Evolutionary conservation across 495 filamentous ascomycete genomes (phyloP).

Genomic region (Talaromyces wortmannii): DNA sequence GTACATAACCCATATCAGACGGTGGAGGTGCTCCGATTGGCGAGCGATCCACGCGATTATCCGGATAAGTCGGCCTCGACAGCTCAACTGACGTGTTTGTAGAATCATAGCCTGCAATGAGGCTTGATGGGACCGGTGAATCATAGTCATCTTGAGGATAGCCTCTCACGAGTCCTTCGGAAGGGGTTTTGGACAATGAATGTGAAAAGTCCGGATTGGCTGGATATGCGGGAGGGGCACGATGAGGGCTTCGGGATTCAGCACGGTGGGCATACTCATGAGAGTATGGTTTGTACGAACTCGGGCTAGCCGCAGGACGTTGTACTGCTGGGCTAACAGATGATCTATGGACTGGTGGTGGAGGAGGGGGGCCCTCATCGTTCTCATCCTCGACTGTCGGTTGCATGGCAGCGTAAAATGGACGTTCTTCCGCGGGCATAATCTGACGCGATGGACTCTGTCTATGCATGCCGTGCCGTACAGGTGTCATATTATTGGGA

Average conservation of each 20-base stretch:
- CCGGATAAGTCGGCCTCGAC: slow-evolving; percentile 4
- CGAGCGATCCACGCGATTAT: slow-evolving; percentile 10
- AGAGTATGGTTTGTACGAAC: slow-evolving; percentile 28
- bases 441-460: slow-evolving; percentile 12
- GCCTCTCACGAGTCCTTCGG: slow-evolving; percentile 10
- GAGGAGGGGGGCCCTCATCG: slow-evolving; percentile 44
- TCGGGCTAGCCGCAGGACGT: slow-evolving; percentile 18
- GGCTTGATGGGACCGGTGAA: slow-evolving; percentile 53
- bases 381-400: slow-evolving; percentile 64
- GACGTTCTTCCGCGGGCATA: slow-evolving; percentile 19
- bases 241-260: not conserved
- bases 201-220: slow-evolving; percentile 52
- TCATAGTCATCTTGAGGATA: slow-evolving; percentile 19
- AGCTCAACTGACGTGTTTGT: slow-evolving; percentile 17
- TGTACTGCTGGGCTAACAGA: slow-evolving; percentile 19
- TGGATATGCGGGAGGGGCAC: slow-evolving; percentile 4
- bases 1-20: not conserved
- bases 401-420: slow-evolving; percentile 52
- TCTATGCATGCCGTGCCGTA: slow-evolving; percentile 16
- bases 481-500: slow-evolving; percentile 12
- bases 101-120: slow-evolving; percentile 66
- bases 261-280: slow-evolving; percentile 18
- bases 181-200: slow-evolving; percentile 12
- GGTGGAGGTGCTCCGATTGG: not conserved
- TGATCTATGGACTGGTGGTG: slow-evolving; percentile 40